phyloP scores from a whole-genome alignment of 2,329 filamentous ascomycete species.

The Colletotrichum caudatum region DNA sequence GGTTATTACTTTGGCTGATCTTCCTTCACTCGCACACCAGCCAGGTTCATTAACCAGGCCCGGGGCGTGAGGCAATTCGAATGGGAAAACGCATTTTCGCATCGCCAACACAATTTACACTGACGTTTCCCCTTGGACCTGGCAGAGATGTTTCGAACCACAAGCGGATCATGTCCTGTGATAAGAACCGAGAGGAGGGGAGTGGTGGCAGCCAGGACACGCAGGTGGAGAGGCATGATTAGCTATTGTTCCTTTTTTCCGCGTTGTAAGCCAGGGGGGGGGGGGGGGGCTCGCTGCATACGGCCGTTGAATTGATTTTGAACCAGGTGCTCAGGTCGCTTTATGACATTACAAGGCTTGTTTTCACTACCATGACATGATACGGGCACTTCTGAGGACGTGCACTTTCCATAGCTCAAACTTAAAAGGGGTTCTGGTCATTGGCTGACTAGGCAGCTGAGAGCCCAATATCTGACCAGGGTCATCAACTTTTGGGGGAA shows the following conservation, averaged over 20 bases:
- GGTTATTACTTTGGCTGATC: neutral
- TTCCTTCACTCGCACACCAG: neutral
- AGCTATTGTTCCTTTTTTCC: too few species aligned
- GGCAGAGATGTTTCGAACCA: neutral
- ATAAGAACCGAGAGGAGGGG: neutral
- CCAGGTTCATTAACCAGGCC: neutral
- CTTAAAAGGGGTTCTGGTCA: neutral
- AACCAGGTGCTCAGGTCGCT: neutral
- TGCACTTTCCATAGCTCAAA: neutral
- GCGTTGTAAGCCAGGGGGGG: neutral
- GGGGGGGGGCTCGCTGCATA: neutral
- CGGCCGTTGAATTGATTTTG: neutral
- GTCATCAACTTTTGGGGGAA: constrained; percentile 6
- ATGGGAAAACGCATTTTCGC: constrained; percentile 13
- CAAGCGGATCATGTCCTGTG: neutral
- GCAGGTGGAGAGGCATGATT: too few species aligned
- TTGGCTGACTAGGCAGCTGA: neutral
- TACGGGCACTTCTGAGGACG: neutral
- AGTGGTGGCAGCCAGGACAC: too few species aligned
- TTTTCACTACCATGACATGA: neutral
- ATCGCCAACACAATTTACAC: constrained; percentile 17
- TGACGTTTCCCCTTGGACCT: constrained; percentile 11
- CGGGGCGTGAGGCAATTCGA: neutral
- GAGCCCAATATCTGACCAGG: neutral
- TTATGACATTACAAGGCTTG: neutral